Conservation (phyloP, 2,329 filamentous ascomycete genomes). For the Thelonectria blattea region DNA sequence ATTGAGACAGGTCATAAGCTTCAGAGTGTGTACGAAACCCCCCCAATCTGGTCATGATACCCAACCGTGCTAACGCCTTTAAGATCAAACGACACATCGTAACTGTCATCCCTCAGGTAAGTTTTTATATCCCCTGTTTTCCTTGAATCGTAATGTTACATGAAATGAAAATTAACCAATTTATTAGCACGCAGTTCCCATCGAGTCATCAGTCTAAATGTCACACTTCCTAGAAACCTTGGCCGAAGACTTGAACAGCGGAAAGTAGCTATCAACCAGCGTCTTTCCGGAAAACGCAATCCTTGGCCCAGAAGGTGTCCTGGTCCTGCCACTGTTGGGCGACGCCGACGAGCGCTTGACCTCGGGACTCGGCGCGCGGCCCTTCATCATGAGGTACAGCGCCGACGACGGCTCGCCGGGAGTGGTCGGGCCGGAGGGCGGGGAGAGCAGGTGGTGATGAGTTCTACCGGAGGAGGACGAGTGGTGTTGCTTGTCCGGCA, state of each 20-base stretch:
- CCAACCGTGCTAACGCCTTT: slow-evolving; percentile 7
- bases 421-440: slow-evolving; percentile 46
- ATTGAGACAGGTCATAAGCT: not conserved
- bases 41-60: slow-evolving; percentile 4
- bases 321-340: slow-evolving; percentile 55
- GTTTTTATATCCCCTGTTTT: slow-evolving; percentile 12
- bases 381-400: slow-evolving; percentile 53
- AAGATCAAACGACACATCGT: slow-evolving; percentile 10
- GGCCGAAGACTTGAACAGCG: slow-evolving; percentile 41
- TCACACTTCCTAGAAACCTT: slow-evolving; percentile 43
- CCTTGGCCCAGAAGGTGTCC: slow-evolving; percentile 53
- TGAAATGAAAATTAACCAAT: slow-evolving; percentile 11
- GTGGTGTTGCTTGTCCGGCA: slow-evolving; percentile 50
- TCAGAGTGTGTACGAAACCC: not conserved
- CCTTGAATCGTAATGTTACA: slow-evolving; percentile 30
- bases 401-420: slow-evolving; percentile 48
- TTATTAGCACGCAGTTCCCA: not conserved
- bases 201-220: slow-evolving; percentile 10
- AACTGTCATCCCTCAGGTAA: slow-evolving; percentile 10
- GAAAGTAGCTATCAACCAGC: slow-evolving; percentile 51
- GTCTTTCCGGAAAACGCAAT: slow-evolving; percentile 38
- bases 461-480: slow-evolving; percentile 1
- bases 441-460: slow-evolving; percentile 49
- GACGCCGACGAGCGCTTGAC: slow-evolving; percentile 36
- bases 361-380: slow-evolving; percentile 44